phyloP scores from a whole-genome alignment of 31 red algal species.

The Porphyra umbilicalis region DNA sequence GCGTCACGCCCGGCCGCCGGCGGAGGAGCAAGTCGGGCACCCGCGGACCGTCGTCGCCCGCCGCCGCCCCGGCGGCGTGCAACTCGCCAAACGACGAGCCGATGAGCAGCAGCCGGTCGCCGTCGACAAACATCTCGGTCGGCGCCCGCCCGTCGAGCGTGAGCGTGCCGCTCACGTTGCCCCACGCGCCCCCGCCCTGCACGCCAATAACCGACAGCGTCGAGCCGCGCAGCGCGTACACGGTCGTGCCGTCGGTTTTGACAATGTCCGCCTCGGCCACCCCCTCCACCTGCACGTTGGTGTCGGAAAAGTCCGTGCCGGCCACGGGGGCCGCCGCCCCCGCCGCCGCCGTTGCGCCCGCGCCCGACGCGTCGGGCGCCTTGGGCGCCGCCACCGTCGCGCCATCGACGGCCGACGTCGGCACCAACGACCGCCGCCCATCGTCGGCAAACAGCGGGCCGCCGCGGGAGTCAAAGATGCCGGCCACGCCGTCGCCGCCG shows the following conservation, averaged over 20 bases:
- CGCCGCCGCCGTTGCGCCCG: not conserved
- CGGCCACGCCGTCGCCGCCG: not conserved
- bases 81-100: not conserved
- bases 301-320: constrained; percentile 35
- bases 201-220: constrained; percentile 32
- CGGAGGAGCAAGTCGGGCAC: not conserved
- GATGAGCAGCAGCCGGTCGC: constrained; percentile 21
- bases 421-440: too few relatives aligned
- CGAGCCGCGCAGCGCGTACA: constrained; percentile 36
- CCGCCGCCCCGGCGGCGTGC: not conserved
- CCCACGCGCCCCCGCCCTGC: constrained; percentile 14
- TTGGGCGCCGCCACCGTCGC: too few relatives aligned
- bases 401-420: too few relatives aligned
- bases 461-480: not conserved
- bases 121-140: constrained; percentile 51
- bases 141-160: constrained; percentile 2
- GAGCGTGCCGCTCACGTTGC: constrained; percentile 16
- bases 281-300: constrained; percentile 43
- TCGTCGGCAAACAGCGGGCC: too few relatives aligned
- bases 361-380: not conserved
- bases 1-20: not conserved
- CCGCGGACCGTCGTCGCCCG: not conserved
- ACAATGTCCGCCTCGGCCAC: constrained; percentile 61
- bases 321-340: not conserved
- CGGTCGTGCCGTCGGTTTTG: constrained; percentile 57